Evolutionary conservation across 2,329 filamentous ascomycete species (phyloP), one percentile per base, ranked within the genome.

Genomic region (Pseudocercospora musae): DNA sequence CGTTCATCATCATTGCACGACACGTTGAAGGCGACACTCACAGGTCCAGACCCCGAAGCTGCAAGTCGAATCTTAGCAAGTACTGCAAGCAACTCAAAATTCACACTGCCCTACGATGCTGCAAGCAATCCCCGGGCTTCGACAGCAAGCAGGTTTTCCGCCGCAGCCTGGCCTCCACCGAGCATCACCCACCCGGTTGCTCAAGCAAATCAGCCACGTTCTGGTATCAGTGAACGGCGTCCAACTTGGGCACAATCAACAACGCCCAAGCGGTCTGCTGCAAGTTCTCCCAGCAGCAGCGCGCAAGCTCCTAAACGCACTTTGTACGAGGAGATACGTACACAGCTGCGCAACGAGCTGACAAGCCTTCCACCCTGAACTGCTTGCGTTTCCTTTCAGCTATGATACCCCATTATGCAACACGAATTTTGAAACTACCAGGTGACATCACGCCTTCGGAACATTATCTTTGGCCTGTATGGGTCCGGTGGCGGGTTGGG

Each of bases 131-230:
- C 37, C 37, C 37, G 37, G 15, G 15, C 15, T 40, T 15, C 37
- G 15, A 5, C 57, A 15, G n/a, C 27, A 18, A 31, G 23, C 58
- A 57, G 40, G 15, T 33, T 29, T 29, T 13, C 25, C 37, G 23
- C 50, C 25, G n/a, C 50, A 21, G n/a, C 27, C 9, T 60, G 58
- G 50, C 58, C 50, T 40, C 58, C 57, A 20, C 25, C 40, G 11
- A 60, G 58, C 25, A 37, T 56, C 13, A 56, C 50, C 20, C 58
- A 55, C 31, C 58, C 58, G 4, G 29, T 46, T 9, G 52, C 58
- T 20, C 50, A 21, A 29, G 10, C 50, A 8, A 18, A 6, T n/a
- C 50, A 25, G 6, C 50, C n/a, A 15, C 1, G 44, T 13, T 18
- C 20, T 21, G 44, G 18, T 1, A 48, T 4, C 3, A 9, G 20